phyloP scores from a whole-genome alignment of 768 basidiomycete genomes.

The Lactarius akahatsu region DNA sequence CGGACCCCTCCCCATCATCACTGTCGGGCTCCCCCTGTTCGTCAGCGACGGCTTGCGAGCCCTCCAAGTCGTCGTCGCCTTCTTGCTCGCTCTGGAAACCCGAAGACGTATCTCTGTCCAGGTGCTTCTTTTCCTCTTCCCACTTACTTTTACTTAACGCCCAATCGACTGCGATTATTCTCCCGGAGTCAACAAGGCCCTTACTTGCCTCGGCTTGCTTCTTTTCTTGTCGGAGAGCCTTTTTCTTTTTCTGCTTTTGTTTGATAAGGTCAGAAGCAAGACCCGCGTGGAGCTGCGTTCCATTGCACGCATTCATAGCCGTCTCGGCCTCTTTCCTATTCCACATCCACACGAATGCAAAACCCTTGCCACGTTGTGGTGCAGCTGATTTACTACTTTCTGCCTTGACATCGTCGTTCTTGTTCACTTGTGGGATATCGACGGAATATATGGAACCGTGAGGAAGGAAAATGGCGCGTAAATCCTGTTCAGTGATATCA shows the following conservation, averaged over 20 bases:
- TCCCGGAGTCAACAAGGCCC: constrained; percentile 43
- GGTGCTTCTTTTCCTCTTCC: constrained; percentile 72
- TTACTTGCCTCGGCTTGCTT: constrained; percentile 38
- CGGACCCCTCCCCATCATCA: constrained; percentile 40
- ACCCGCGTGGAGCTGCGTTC: constrained; percentile 29
- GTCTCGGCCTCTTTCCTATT: constrained; percentile 66
- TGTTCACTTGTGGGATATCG: constrained; percentile 57
- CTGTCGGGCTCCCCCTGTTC: constrained; percentile 47
- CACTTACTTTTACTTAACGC: constrained; percentile 92
- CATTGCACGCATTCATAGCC: constrained; percentile 35
- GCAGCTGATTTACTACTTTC: constrained; percentile 31
- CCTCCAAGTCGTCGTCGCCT: constrained; percentile 32
- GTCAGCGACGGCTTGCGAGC: constrained; percentile 34
- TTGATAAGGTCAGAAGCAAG: constrained; percentile 34
- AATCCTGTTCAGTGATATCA: constrained; percentile 77
- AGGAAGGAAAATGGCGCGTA: constrained; percentile 82
- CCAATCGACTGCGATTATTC: constrained; percentile 93
- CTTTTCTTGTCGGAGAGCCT: constrained; percentile 40
- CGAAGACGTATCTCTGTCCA: constrained; percentile 38
- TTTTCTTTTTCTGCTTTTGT: constrained; percentile 37
- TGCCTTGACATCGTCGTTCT: constrained; percentile 36
- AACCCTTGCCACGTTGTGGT: constrained; percentile 59
- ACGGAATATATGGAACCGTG: constrained; percentile 86
- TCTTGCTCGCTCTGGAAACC: constrained; percentile 41
- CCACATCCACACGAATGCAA: constrained; percentile 95